phyloP scores from a whole-genome alignment of 768 basidiomycete species.

The Russula earlei region DNA sequence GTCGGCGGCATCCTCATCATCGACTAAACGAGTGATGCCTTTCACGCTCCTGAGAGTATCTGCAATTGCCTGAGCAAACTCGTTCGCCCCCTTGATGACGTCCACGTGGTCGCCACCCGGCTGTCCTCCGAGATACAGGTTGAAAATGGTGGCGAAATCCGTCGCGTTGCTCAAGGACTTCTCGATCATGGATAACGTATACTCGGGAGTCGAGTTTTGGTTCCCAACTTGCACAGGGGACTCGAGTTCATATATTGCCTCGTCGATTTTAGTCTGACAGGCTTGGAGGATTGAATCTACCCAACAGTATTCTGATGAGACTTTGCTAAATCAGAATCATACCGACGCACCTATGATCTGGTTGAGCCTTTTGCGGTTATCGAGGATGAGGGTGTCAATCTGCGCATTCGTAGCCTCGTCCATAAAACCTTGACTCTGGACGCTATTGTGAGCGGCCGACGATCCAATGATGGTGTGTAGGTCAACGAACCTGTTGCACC shows the following conservation, averaged over 20 bases:
- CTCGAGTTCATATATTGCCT: conserved; percentile 95
- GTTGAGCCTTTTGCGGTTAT: conserved; percentile 96
- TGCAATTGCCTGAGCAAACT: conserved; percentile 85
- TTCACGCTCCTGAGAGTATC: conserved; percentile 93
- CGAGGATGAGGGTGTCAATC: conserved; percentile 92
- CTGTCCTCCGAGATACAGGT: conserved; percentile 80
- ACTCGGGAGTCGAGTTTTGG: conserved; percentile 95
- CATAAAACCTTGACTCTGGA: conserved; percentile 69
- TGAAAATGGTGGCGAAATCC: conserved; percentile 92
- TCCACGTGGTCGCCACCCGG: conserved; percentile 91
- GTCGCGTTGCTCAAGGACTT: conserved; percentile 91
- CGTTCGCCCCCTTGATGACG: conserved; percentile 96
- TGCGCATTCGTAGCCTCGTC: conserved; percentile 94
- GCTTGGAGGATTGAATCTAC: conserved; percentile 93
- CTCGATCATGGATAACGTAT: conserved; percentile 96
- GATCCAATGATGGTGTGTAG: background rate
- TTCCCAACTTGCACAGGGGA: conserved; percentile 93
- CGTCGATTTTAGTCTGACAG: conserved; percentile 94
- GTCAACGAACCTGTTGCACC: conserved; percentile 58
- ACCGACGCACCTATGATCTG: conserved; percentile 73
- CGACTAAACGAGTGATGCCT: conserved; percentile 87
- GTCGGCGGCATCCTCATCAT: conserved; percentile 87
- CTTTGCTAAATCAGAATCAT: conserved; percentile 1
- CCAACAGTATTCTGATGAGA: background rate
- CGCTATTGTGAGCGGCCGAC: conserved; percentile 12